Evolutionary conservation across 2,329 filamentous ascomycete species (phyloP).

Genomic region (Fusarium veterinarium): DNA sequence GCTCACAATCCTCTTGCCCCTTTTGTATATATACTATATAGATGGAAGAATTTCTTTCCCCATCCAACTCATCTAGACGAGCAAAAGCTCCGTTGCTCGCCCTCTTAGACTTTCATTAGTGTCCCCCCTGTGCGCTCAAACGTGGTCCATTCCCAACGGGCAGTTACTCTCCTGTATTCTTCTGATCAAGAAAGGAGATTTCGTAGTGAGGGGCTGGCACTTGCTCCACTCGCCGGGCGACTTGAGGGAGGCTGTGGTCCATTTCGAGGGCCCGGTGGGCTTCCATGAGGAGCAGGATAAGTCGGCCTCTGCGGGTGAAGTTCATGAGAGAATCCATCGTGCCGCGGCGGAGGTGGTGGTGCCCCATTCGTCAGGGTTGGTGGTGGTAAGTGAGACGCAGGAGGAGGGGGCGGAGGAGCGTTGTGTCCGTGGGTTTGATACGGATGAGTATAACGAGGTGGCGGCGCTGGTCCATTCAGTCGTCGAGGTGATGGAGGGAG

Average conservation of each 20-base stretch:
- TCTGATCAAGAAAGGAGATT: constrained; percentile 73
- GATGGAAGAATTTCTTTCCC: background rate
- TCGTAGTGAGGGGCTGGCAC: constrained; percentile 79
- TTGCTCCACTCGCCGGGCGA: constrained; percentile 72
- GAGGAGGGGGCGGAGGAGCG: constrained; percentile 20
- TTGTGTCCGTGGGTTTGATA: constrained; percentile 48
- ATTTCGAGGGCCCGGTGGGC: constrained; percentile 59
- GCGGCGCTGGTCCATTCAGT: constrained; percentile 55
- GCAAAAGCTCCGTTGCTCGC: background rate
- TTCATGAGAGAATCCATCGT: constrained; percentile 54
- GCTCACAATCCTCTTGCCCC: background rate
- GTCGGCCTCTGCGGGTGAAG: constrained; percentile 55
- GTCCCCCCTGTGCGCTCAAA: background rate
- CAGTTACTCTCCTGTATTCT: background rate
- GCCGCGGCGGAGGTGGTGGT: constrained; percentile 41
- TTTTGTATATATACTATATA: background rate
- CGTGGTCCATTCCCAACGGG: no score
- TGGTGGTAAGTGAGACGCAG: constrained; percentile 41
- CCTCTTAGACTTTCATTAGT: background rate
- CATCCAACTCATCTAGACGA: background rate
- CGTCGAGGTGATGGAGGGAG: constrained; percentile 62
- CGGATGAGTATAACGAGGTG: constrained; percentile 55
- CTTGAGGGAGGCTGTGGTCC: constrained; percentile 47
- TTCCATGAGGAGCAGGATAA: constrained; percentile 58
- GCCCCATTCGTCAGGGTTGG: constrained; percentile 51